A percentile compares a stretch with the other conserved stretches of the same genome.
Evolutionary conservation across 1,284 basidiomycete genomes (phyloP).

Genomic region (Leccinum fallax): DNA sequence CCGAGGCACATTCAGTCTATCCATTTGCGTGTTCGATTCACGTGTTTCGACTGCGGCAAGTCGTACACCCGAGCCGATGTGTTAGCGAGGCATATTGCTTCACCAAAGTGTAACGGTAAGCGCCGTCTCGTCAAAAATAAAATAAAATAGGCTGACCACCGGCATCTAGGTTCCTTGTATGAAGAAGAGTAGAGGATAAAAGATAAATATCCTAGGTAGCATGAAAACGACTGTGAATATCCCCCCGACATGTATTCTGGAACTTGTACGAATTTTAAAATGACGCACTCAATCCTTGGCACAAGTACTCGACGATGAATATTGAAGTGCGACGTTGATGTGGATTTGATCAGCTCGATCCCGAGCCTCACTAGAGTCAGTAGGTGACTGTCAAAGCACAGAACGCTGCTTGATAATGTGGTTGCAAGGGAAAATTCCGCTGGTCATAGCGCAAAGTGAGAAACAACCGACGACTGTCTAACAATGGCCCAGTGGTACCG

Average conservation of each 20-base stretch:
- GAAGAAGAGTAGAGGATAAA: not conserved
- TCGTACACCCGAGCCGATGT: conserved; percentile 2
- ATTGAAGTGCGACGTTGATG: not conserved
- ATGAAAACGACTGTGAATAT: too few species aligned
- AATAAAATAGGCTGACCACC: not conserved
- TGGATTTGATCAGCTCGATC: not conserved
- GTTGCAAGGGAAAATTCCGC: not conserved
- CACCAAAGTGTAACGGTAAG: conserved; percentile 13
- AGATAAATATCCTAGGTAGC: not conserved
- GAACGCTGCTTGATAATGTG: not conserved
- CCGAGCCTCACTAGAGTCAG: not conserved
- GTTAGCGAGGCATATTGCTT: conserved; percentile 8
- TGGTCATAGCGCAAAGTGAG: not conserved
- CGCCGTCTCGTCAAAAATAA: not conserved
- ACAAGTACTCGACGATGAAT: not conserved
- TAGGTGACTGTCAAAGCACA: not conserved
- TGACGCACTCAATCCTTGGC: not conserved
- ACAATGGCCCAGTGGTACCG: not conserved
- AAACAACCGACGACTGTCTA: not conserved
- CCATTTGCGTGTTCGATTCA: conserved; percentile 15
- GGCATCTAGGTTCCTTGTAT: not conserved
- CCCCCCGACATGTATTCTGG: not conserved
- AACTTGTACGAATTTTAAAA: not conserved
- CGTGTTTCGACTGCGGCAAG: conserved; percentile 16
- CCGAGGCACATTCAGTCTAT: conserved; percentile 19